Base-by-base conservation (phyloP, 345 rosid species). In the Pistacia atlantica region DNA sequence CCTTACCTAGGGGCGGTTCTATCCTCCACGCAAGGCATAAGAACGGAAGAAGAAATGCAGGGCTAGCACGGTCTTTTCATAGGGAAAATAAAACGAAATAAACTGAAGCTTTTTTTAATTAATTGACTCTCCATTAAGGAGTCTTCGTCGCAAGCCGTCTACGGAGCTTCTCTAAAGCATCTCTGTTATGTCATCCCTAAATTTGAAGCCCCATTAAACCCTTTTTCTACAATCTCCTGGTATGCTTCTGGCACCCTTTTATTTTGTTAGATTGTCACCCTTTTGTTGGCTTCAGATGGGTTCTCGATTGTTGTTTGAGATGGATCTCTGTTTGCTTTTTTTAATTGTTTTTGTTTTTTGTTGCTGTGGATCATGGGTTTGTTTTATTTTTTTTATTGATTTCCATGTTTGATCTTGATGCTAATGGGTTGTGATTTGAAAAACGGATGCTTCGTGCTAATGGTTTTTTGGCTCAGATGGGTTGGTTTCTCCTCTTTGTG, bases 361-460 rank as follows among this genome's bases (percentile, higher is more conserved):
- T 73, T 17, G 13, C 49, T 63, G 60, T 62, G 69, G 60, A 63
- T 73, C 77, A 63, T 51, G 31, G 61, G 18, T 55, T 38, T 17
- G 31, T 37, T 57, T 42, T 37, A 18, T 42, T 48, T 73, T 61
- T 31, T 62, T 73, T 38, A 72, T 72, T 46, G 67, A 42, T 51
- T 65, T 18, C 37, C 6, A 18, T 73, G 37, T 73, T 28, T 73
- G 77, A 62, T 49, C 60, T 48, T 49, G 28, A 61, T 42, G 46
- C 46, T 42, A 42, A 42, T 66, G 4, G 10, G 69, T 66, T 66
- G 33, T 66, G 54, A 45, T 66, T 73, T 11, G 18, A 61, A 51
- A 62, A n/a, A 73, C 11, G 16, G 35, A 4, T 49, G 57, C 17
- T 72, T 59, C 20, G 35, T 71, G 11, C 3, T 2, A 25, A 31